These are phyloP conservation scores for Teunomyces aglyptinius DNA, from an alignment of 805 yeast species.

Conservation along the genomic window DNA sequence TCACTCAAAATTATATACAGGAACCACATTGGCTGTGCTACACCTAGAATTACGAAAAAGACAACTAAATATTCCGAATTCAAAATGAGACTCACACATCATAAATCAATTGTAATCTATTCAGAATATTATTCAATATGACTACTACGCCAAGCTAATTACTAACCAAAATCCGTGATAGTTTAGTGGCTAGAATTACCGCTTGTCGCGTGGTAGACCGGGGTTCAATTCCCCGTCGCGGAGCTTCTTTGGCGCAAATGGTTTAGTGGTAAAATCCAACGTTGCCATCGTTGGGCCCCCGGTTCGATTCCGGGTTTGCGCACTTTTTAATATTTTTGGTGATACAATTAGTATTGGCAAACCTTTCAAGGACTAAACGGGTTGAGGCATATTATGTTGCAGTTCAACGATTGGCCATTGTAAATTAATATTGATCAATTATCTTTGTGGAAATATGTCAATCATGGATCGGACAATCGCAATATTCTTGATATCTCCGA, in stretches of 20 bases:
- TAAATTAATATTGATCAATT: too few relatives aligned
- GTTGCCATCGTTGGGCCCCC: slow-evolving; percentile 11
- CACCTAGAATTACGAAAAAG: too few relatives aligned
- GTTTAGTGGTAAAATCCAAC: slow-evolving; percentile 8
- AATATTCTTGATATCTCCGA: too few relatives aligned
- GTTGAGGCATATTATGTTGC: too few relatives aligned
- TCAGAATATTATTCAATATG: neutral
- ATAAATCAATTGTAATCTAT: too few relatives aligned
- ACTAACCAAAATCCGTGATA: slow-evolving; percentile 1
- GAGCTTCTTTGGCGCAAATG: slow-evolving; percentile 3
- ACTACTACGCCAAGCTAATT: neutral
- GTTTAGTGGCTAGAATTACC: slow-evolving; percentile 8
- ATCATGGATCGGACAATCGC: too few relatives aligned
- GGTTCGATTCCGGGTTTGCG: slow-evolving; percentile 12
- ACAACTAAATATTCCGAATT: too few relatives aligned
- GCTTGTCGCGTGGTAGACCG: slow-evolving; percentile 8
- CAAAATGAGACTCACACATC: too few relatives aligned
- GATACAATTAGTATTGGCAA: too few relatives aligned
- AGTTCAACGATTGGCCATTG: too few relatives aligned
- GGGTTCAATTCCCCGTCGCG: slow-evolving; percentile 8
- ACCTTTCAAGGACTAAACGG: too few relatives aligned
- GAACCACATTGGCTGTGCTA: neutral
- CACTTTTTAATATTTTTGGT: neutral
- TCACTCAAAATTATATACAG: neutral
- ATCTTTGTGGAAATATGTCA: too few relatives aligned